Evolutionary conservation across 164 flowering plant species (phyloP), one percentile per base, ranked within the genome.

Genomic region (Kalanchoe fedtschenkoi): DNA sequence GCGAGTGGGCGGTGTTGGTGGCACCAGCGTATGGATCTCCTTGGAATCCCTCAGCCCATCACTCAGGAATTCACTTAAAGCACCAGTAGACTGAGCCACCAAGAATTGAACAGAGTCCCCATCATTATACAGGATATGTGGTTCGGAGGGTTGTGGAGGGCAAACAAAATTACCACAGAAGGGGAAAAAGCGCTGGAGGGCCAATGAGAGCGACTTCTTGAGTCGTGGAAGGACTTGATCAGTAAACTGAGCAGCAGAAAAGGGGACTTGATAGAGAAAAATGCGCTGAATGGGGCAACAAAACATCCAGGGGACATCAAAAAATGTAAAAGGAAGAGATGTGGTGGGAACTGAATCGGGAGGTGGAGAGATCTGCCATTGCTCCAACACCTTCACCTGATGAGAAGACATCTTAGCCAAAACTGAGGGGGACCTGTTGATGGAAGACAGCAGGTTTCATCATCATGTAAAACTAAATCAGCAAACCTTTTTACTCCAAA

Each of bases 181-280:
- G 5, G 75, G 77, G 54, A 65, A 69, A 55, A 61, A 81, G 51
- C 69, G 75, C 9, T 63, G 65, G 66, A 81, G 81, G 13, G 80
- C 34, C 11, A 57, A 61, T 13, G 80, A 77, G 37, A 81, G 77
- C 0, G 85, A 77, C 3, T 63, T 41, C 44, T 75, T 77, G 53
- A 81, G 76, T 1, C 29, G 24, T 4, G 81, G 74, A 33, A 79
- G 60, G 38, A 76, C 34, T 16, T 32, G 8, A 3, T 65, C 11
- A 1, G 58, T 22, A 61, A 72, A 63, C 35, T 60, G 17, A 4
- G 34, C 0, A 0, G 37, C 59, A n/a, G 74, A 37, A 4, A 34
- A 32, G 11, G 75, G 37, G 57, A 68, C 15, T 19, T 70, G 53
- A 44, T 70, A 80, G 66, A 80, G 71, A 69, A 71, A 61, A 26